Conservation (phyloP, 495 filamentous ascomycete genomes). For the Monascus purpureus region DNA sequence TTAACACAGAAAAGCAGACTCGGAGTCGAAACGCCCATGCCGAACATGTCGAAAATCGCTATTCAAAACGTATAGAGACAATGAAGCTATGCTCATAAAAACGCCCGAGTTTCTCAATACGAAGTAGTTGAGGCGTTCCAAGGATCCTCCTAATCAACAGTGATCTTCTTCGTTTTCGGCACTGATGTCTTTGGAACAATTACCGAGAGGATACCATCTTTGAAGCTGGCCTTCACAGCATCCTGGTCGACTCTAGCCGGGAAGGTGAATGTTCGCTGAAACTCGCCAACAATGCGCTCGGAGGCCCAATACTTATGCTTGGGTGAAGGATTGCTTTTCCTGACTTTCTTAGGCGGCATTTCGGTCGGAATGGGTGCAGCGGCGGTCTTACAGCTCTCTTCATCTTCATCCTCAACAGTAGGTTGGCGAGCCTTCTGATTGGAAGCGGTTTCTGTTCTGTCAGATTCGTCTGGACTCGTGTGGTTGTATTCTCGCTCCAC, state of each 20-base stretch:
- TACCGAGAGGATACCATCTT: slow-evolving; percentile 60
- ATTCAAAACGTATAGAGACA: too few species aligned
- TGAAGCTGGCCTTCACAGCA: slow-evolving; percentile 55
- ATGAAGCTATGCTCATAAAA: too few species aligned
- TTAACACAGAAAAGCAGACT: too few species aligned
- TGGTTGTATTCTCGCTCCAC: slow-evolving; percentile 42
- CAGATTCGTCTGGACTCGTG: slow-evolving; percentile 11
- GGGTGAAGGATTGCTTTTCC: slow-evolving; percentile 19
- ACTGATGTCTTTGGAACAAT: slow-evolving; percentile 63
- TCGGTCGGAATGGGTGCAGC: slow-evolving; percentile 3
- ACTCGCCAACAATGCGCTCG: slow-evolving; percentile 71
- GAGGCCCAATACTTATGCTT: slow-evolving; percentile 58
- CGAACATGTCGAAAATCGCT: too few species aligned
- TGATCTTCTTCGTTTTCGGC: slow-evolving; percentile 37
- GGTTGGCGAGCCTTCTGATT: slow-evolving; percentile 34
- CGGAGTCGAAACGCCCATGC: too few species aligned
- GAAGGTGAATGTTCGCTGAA: slow-evolving; percentile 69
- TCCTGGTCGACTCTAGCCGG: slow-evolving; percentile 63
- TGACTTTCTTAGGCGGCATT: slow-evolving; percentile 4
- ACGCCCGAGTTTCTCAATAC: too few species aligned
- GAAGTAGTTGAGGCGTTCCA: too few species aligned
- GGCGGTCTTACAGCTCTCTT: slow-evolving; percentile 14
- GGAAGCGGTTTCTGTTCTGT: slow-evolving; percentile 3
- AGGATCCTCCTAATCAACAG: slow-evolving; percentile 40
- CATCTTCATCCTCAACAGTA: slow-evolving; percentile 52